Evolutionary conservation across 768 basidiomycete species (phyloP).

Genomic region (Leccinum boreale): DNA sequence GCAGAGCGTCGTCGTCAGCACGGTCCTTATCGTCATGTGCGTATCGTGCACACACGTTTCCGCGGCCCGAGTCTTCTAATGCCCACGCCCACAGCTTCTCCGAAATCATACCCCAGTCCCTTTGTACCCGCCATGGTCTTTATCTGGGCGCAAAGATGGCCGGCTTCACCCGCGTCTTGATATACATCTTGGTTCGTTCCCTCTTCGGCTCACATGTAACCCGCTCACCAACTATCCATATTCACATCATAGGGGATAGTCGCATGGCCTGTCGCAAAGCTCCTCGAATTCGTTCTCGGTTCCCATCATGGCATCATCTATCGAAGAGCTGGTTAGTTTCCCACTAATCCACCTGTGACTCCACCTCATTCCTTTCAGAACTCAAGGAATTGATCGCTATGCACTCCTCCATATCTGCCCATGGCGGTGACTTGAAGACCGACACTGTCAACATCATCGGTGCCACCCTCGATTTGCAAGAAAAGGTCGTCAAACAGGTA

Average conservation of each 20-base stretch:
- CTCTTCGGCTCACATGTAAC: background rate
- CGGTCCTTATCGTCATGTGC: constrained; percentile 84
- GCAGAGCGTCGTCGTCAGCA: constrained; percentile 76
- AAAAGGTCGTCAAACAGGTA: constrained; percentile 74
- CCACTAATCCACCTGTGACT: background rate
- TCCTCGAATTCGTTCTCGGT: constrained; percentile 75
- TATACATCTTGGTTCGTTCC: constrained; percentile 57
- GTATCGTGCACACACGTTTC: constrained; percentile 29
- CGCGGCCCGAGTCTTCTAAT: background rate
- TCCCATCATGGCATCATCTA: constrained; percentile 91
- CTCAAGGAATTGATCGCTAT: constrained; percentile 89
- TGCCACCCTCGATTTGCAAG: constrained; percentile 84
- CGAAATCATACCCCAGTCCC: constrained; percentile 88
- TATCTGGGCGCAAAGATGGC: constrained; percentile 89
- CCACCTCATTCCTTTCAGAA: constrained; percentile 37
- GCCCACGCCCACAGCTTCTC: constrained; percentile 55
- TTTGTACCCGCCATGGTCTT: constrained; percentile 89
- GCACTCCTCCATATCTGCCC: constrained; percentile 68
- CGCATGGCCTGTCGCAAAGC: constrained; percentile 83
- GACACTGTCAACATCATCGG: constrained; percentile 92
- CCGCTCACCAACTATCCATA: background rate
- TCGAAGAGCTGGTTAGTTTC: constrained; percentile 55
- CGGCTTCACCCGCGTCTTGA: constrained; percentile 58
- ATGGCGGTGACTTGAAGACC: constrained; percentile 80
- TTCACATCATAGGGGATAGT: constrained; percentile 52